Percentiles rank a stretch among this genome's conserved stretches.
These are phyloP conservation scores for Lignosus rhinocerotis DNA, from an alignment of 1,284 basidiomycete species.

Conservation along the genomic window DNA sequence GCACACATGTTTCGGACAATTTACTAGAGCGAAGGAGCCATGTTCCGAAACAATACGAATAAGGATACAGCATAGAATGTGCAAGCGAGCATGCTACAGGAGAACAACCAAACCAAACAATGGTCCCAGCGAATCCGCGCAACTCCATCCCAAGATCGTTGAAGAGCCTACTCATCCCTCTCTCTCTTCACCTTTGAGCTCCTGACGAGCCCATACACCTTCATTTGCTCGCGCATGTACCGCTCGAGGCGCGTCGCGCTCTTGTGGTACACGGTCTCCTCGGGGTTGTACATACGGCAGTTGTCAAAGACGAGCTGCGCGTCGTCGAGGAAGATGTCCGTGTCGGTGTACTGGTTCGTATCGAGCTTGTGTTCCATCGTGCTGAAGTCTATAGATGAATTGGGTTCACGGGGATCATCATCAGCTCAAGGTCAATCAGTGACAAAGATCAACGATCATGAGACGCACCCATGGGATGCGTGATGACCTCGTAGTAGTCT, in stretches of 20 bases:
- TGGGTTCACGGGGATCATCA: background rate
- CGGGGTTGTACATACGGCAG: conserved; percentile 88
- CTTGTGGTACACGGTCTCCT: conserved; percentile 83
- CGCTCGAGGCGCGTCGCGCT: conserved; percentile 86
- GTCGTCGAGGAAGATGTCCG: conserved; percentile 83
- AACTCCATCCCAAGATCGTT: no score
- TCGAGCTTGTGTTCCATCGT: conserved; percentile 96
- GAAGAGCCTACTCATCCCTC: background rate
- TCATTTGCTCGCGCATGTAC: conserved; percentile 52
- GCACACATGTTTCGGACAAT: background rate
- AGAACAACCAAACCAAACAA: background rate
- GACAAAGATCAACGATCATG: background rate
- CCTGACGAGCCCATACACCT: conserved; percentile 17
- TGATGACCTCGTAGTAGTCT: conserved; percentile 93
- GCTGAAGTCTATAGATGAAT: conserved; percentile 64
- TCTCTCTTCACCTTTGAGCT: conserved; percentile 25
- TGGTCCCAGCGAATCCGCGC: background rate
- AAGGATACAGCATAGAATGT: conserved; percentile 6
- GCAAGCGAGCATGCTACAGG: background rate
- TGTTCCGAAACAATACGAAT: background rate
- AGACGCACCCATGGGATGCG: conserved; percentile 87
- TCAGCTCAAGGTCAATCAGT: background rate
- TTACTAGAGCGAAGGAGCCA: background rate
- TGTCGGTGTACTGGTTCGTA: conserved; percentile 72
- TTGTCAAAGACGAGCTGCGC: conserved; percentile 89